Evolutionary conservation across 352 stramenopile genomes (phyloP), one percentile per base, ranked within the genome.

Genomic region (Phytopythium mirpurense): DNA sequence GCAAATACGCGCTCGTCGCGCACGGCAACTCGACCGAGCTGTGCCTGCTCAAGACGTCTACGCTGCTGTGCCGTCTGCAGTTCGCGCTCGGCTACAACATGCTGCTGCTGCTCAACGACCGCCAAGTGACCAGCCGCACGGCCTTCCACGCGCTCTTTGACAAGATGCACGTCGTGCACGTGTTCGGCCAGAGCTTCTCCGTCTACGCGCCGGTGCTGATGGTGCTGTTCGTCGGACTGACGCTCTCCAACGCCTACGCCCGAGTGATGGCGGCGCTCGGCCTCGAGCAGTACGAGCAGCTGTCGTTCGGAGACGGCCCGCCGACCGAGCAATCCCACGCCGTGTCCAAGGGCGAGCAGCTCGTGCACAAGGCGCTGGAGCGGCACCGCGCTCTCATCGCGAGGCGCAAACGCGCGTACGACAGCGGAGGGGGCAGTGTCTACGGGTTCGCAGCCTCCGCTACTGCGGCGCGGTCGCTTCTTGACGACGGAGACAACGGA

Each of bases 71-170:
- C 40, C 75, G 80, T 1, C 62, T 90, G 16, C 80, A 90, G 60
- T 90, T 90, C 36, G 61, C 78, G 6, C 63, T 89, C 32, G 72
- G 67, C 10, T 82, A 88, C 59, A 90, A 88, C 45, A 74, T 86
- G 31, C 40, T 88, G 10, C 50, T 90, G 23, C 51, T 90, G 27
- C 51, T 89, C 11, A 57, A 83, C 47, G 60, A 66, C 42, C 62
- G 58, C 18, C 32, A 35, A 27, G 47, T 81, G 31, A 78, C 68
- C 1, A 55, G 77, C 6, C 55, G 53, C 26, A 86, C 75, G 2
- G 78, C 80, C 14, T 86, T 88, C 59, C 70, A 78, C 24, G 58
- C 44, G n/a, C 56, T 90, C 10, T 70, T 84, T 53, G 54, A 62
- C 32, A 61, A 77, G 52, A 87, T 84, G 48, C 68, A 67, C 4